These are phyloP conservation scores for Alternaria postmessia DNA, from an alignment of 2,329 filamentous ascomycete genomes.

Conservation along the genomic window DNA sequence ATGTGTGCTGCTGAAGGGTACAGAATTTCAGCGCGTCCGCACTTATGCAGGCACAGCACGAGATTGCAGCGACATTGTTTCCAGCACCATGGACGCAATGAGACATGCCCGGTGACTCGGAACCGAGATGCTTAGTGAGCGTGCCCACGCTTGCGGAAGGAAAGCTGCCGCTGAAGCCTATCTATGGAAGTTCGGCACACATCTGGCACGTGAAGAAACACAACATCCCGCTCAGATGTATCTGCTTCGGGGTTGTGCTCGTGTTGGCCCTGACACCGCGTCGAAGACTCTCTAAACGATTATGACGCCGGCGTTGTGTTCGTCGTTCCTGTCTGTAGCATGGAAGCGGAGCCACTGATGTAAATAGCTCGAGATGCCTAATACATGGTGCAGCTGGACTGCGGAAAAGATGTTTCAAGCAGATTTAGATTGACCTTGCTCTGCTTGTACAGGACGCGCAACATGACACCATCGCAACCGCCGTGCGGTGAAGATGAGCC, in stretches of 20 bases:
- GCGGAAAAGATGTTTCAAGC: not conserved
- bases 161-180: not conserved
- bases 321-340: not conserved
- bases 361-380: not conserved
- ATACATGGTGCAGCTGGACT: not conserved
- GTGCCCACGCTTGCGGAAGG: not conserved
- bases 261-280: not conserved
- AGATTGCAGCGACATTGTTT: conserved; percentile 4
- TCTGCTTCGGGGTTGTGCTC: not conserved
- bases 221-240: not conserved
- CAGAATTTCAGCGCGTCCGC: not conserved
- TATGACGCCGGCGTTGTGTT: not conserved
- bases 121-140: not conserved
- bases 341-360: not conserved
- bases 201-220: not conserved
- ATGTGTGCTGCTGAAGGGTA: conserved; percentile 13
- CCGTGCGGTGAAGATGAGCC: not conserved
- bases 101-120: conserved; percentile 23
- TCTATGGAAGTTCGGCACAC: not conserved
- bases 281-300: not conserved
- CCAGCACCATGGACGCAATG: conserved; percentile 21
- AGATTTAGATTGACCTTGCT: not conserved
- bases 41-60: conserved; percentile 17
- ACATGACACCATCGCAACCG: not conserved
- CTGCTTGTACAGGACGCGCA: not conserved